Base-by-base conservation (phyloP, 495 filamentous ascomycete species). In the Penicillium salamii region DNA sequence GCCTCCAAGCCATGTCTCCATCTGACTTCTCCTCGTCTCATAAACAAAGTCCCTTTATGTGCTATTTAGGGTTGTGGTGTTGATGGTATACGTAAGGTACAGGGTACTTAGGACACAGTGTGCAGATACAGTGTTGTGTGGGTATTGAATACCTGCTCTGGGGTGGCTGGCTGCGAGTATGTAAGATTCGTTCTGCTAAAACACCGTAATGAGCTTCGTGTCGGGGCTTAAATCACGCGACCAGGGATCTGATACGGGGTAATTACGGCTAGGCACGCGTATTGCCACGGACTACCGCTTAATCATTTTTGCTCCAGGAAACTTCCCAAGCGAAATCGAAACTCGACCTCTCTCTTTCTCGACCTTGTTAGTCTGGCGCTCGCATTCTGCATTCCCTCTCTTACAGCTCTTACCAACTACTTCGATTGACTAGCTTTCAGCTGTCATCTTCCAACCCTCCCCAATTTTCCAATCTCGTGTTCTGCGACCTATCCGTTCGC, bases 271-370 rank as follows among this genome's bases (percentile, higher is more conserved):
- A 37, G 15, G 23, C 38, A 32, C 36, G 31, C 36, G 23, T 58
- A 63, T 31, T 63, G 57, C 61, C 61, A 64, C 61, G 53, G 9
- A 40, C 61, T n/a, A 35, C 61, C 57, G 57, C 58, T 58, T 55
- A 58, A 52, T 37, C 58, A 56, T 53, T 63, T 63, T 61, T 58
- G 61, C 54, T 63, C 54, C 40, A 53, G 49, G 55, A 59, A 60
- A 60, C 57, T 43, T 52, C 39, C 49, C 60, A 63, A 63, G 60
- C 60, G 60, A 63, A 61, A 51, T 58, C 58, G 58, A 62, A 52
- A 48, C 56, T 62, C 61, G 58, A 54, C 58, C 58, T 61, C 48
- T 59, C 51, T 55, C 49, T 64, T 45, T 57, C 49, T 64, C 52
- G 54, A 62, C 54, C 58, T 56, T 50, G 53, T 57, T 60, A 50